Evolutionary conservation across 352 stramenopile genomes (phyloP).

Genomic region (Globisporangium yorkense): DNA sequence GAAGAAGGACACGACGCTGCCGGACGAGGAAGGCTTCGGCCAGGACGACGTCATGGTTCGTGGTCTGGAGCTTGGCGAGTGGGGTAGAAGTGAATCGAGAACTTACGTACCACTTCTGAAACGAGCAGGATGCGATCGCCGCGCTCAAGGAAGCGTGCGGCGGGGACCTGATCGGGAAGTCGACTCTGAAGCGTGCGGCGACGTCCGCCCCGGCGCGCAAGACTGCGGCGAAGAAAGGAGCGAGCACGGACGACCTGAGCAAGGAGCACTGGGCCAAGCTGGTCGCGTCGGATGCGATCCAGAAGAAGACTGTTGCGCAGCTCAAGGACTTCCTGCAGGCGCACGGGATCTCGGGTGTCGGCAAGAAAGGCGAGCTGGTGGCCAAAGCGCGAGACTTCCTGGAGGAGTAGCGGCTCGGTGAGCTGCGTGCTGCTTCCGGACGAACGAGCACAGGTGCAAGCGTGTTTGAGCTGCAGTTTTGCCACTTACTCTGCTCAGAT

Average conservation of each 20-base stretch:
- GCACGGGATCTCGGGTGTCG: slow-evolving; percentile 31
- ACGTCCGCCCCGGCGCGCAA: slow-evolving; percentile 13
- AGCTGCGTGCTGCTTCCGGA: not conserved
- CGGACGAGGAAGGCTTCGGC: slow-evolving; percentile 62
- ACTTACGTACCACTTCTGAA: not conserved
- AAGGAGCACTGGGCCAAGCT: slow-evolving; percentile 46
- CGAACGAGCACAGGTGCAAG: not conserved
- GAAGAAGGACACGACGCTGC: slow-evolving; percentile 65
- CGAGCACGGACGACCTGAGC: slow-evolving; percentile 32
- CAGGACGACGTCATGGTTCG: slow-evolving; percentile 60
- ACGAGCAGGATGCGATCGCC: slow-evolving; percentile 33
- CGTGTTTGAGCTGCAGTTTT: not conserved
- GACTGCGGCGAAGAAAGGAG: slow-evolving; percentile 33
- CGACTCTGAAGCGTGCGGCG: slow-evolving; percentile 46
- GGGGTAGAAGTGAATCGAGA: not conserved
- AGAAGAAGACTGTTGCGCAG: slow-evolving; percentile 70
- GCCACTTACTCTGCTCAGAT: not conserved
- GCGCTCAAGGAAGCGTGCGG: slow-evolving; percentile 43
- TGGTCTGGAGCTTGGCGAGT: not conserved
- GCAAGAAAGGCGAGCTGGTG: slow-evolving; percentile 67
- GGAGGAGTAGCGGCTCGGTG: slow-evolving; percentile 2
- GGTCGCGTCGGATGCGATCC: slow-evolving; percentile 35
- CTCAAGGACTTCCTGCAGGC: slow-evolving; percentile 63
- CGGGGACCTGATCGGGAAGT: slow-evolving; percentile 40
- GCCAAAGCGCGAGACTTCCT: slow-evolving; percentile 42